A percentile compares a stretch with the other conserved stretches of the same genome.
Evolutionary conservation across 1,284 basidiomycete genomes (phyloP).

Genomic region (Melampsora larici-populina): DNA sequence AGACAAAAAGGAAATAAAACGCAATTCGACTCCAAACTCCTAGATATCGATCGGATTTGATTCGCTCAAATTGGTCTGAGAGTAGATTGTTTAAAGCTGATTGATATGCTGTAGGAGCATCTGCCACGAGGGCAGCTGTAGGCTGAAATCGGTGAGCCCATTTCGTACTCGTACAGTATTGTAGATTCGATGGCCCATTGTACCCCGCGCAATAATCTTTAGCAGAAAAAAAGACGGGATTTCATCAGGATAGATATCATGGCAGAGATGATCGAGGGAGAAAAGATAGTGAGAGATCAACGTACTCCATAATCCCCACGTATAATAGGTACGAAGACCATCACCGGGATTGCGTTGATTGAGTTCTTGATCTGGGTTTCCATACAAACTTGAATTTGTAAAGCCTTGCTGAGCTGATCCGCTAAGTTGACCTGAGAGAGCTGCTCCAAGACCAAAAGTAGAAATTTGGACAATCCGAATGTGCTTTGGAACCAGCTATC

Average conservation of each 20-base stretch:
- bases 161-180: constrained; percentile 23
- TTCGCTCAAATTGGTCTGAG: constrained; percentile 1
- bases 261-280: not conserved
- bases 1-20: constrained; percentile 41
- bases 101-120: not conserved
- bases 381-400: not conserved
- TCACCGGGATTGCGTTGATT: constrained; percentile 14
- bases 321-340: constrained; percentile 30
- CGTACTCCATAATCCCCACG: constrained; percentile 39
- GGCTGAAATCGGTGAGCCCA: constrained; percentile 27
- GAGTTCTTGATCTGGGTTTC: constrained; percentile 5
- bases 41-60: constrained; percentile 12
- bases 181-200: constrained; percentile 16
- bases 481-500: constrained; percentile 28
- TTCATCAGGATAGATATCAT: not conserved
- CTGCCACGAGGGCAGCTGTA: constrained; percentile 9
- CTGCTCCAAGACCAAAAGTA: constrained; percentile 17
- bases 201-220: constrained; percentile 32
- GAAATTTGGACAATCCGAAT: constrained; percentile 13
- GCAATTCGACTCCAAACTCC: constrained; percentile 12
- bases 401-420: not conserved
- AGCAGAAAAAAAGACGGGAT: not conserved
- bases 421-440: not conserved
- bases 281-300: not conserved
- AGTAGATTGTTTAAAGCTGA: not conserved